Evolutionary conservation across 129 eudicot species (phyloP).

Genomic region (Flaveria ramosissima): DNA sequence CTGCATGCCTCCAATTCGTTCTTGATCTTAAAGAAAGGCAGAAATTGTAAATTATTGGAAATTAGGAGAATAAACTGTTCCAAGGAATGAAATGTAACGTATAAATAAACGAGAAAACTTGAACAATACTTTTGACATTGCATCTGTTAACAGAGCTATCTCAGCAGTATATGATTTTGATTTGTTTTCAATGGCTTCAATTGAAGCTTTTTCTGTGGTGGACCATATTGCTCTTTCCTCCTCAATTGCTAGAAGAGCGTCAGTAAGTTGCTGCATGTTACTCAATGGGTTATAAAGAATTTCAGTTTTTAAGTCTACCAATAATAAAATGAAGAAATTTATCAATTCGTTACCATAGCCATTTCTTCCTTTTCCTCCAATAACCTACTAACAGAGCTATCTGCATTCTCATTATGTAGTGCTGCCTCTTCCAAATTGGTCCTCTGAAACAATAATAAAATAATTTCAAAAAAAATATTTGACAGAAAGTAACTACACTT

Average conservation of each 20-base stretch:
- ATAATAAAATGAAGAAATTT: slow-evolving; percentile 15
- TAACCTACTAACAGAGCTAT: slow-evolving; percentile 50
- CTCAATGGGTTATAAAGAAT: slow-evolving; percentile 16
- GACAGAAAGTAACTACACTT: neutral
- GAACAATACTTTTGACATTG: slow-evolving; percentile 59
- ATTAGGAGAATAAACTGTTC: neutral
- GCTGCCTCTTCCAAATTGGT: slow-evolving; percentile 58
- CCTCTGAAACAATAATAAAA: slow-evolving; percentile 43
- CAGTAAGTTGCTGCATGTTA: slow-evolving; percentile 82
- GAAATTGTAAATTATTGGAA: slow-evolving; percentile 6
- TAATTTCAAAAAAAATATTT: slow-evolving; percentile 10
- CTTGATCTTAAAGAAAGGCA: slow-evolving; percentile 46
- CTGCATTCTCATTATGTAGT: slow-evolving; percentile 43
- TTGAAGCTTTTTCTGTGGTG: slow-evolving; percentile 72
- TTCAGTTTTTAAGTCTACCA: neutral
- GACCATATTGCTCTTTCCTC: slow-evolving; percentile 90
- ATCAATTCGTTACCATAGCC: slow-evolving; percentile 61
- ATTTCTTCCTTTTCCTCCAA: slow-evolving; percentile 85
- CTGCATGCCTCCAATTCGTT: slow-evolving; percentile 52
- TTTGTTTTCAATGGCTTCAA: slow-evolving; percentile 64
- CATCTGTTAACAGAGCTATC: slow-evolving; percentile 48
- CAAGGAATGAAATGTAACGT: neutral
- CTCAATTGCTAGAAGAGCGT: slow-evolving; percentile 83
- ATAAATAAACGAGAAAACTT: neutral
- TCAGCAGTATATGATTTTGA: slow-evolving; percentile 49